These are phyloP conservation scores for Tolypocladium paradoxum DNA, from an alignment of 2,329 filamentous ascomycete genomes.

Conservation along the genomic window DNA sequence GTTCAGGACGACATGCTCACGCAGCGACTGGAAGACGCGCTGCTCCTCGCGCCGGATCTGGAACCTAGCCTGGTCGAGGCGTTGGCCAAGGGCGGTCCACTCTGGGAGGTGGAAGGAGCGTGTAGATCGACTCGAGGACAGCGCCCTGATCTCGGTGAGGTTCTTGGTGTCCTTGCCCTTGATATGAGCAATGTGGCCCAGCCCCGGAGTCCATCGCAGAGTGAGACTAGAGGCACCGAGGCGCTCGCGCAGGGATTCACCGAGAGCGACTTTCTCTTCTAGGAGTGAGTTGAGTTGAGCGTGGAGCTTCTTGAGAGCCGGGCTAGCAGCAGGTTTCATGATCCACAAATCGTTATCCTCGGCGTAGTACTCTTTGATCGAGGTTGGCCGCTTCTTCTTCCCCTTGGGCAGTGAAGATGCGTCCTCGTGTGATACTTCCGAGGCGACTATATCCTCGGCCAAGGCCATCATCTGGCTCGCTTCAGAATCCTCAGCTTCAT, in stretches of 20 bases:
- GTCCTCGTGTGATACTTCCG: conserved; percentile 52
- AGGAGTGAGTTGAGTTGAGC: conserved; percentile 48
- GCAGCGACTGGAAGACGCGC: conserved; percentile 63
- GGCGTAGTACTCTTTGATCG: conserved; percentile 46
- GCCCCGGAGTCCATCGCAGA: conserved; percentile 74
- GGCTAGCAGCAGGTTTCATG: conserved; percentile 60
- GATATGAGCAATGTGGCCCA: conserved; percentile 86
- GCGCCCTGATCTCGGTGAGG: conserved; percentile 23
- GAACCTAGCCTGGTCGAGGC: conserved; percentile 65
- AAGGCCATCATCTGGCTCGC: conserved; percentile 60
- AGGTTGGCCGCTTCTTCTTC: conserved; percentile 32
- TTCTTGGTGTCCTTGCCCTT: conserved; percentile 61
- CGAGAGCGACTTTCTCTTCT: conserved; percentile 49
- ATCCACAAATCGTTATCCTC: conserved; percentile 52
- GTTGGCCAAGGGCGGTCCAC: conserved; percentile 73
- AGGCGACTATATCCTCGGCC: conserved; percentile 58
- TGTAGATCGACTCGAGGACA: conserved; percentile 75
- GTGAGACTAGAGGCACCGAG: conserved; percentile 56
- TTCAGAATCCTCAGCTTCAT: conserved; percentile 64
- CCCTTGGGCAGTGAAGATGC: conserved; percentile 44
- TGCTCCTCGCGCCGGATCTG: conserved; percentile 80
- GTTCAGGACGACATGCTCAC: conserved; percentile 66
- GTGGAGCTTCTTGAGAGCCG: conserved; percentile 56
- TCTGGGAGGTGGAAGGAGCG: conserved; percentile 72
- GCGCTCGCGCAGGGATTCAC: conserved; percentile 47